phyloP scores from a whole-genome alignment of 345 rosid species.

The Trapa bicornis region DNA sequence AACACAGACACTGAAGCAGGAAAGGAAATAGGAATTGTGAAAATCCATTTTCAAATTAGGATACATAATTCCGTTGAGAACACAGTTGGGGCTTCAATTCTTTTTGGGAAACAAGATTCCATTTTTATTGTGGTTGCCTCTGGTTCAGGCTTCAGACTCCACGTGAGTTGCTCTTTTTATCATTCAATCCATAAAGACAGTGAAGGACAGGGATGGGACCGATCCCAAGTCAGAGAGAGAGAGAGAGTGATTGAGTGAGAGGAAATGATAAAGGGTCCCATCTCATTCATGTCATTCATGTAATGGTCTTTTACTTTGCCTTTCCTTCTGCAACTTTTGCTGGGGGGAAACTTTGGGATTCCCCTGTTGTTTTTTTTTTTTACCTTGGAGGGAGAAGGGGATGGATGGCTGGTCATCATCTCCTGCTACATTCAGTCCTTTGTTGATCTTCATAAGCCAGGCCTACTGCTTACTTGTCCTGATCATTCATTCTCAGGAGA shows the following conservation, averaged over 20 bases:
- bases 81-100: not conserved
- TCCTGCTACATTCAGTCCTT: not conserved
- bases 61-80: not conserved
- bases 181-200: constrained; percentile 96
- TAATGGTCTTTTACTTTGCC: constrained; percentile 71
- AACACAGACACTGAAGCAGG: no score
- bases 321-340: constrained; percentile 40
- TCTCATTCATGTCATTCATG: constrained; percentile 72
- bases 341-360: constrained; percentile 5
- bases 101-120: constrained; percentile 4
- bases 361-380: no score
- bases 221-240: constrained; percentile 17
- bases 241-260: no score
- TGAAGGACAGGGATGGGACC: constrained; percentile 49
- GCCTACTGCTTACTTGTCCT: no score
- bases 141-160: constrained; percentile 91
- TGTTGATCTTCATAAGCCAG: no score
- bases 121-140: constrained; percentile 53
- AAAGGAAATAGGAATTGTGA: no score
- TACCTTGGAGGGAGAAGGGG: not conserved
- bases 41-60: no score
- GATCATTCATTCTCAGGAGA: no score
- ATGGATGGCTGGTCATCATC: no score
- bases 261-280: no score
- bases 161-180: constrained; percentile 99